Conservation (phyloP, 805 yeast genomes). For the Wickerhamomyces chambardii region DNA sequence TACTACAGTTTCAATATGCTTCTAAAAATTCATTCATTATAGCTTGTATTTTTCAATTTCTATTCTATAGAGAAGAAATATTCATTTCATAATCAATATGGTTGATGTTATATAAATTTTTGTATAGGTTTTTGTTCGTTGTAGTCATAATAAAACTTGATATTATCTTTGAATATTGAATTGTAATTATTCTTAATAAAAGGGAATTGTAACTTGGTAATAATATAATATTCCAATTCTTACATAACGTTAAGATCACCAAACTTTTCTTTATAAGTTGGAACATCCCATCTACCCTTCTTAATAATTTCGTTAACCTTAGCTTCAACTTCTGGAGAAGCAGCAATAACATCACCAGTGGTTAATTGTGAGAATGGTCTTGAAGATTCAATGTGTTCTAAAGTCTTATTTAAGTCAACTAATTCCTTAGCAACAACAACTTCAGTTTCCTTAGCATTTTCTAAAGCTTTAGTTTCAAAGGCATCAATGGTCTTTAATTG, state of each 20-base stretch:
- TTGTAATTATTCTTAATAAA: too few relatives aligned
- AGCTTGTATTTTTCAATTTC: too few relatives aligned
- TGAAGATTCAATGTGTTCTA: slow-evolving; percentile 90
- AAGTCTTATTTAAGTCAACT: slow-evolving; percentile 75
- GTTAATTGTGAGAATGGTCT: slow-evolving; percentile 98
- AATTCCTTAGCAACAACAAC: slow-evolving; percentile 80
- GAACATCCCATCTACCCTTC: slow-evolving; percentile 97
- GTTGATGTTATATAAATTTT: too few relatives aligned
- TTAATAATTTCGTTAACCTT: slow-evolving; percentile 92
- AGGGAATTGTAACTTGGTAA: too few relatives aligned
- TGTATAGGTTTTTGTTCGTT: too few relatives aligned
- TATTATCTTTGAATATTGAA: neutral
- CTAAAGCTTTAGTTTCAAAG: slow-evolving; percentile 91
- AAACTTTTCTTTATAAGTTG: slow-evolving; percentile 97
- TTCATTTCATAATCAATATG: slow-evolving; percentile 11
- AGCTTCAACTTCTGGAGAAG: slow-evolving; percentile 95
- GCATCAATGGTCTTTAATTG: slow-evolving; percentile 88
- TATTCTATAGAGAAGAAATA: neutral
- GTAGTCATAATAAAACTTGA: too few relatives aligned
- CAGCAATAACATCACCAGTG: slow-evolving; percentile 88
- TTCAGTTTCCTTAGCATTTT: slow-evolving; percentile 93
- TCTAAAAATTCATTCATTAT: too few relatives aligned
- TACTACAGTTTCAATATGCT: too few relatives aligned
- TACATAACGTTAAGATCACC: slow-evolving; percentile 93
- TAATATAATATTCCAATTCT: too few relatives aligned